These are phyloP conservation scores for Ustulina deusta DNA, from an alignment of 2,329 filamentous ascomycete genomes.

Conservation along the genomic window DNA sequence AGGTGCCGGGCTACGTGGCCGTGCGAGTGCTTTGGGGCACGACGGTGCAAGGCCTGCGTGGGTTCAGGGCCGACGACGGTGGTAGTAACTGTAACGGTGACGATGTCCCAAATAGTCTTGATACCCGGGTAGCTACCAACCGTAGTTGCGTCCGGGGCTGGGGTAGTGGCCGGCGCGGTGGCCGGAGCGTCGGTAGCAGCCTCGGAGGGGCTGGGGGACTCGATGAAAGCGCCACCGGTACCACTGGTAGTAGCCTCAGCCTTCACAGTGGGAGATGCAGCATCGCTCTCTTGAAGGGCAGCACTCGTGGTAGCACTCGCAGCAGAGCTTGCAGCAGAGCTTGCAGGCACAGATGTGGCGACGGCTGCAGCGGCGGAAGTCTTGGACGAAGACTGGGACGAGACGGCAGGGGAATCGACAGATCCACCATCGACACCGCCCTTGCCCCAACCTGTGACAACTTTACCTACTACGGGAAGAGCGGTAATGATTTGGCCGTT, in stretches of 20 bases:
- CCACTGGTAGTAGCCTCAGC: constrained; percentile 42
- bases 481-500: constrained; percentile 55
- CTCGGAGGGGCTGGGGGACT: constrained; percentile 37
- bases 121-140: constrained; percentile 46
- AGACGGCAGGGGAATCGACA: constrained; percentile 32
- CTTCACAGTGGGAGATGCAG: constrained; percentile 29
- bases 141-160: constrained; percentile 38
- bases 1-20: constrained; percentile 45
- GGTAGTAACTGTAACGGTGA: constrained; percentile 57
- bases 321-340: constrained; percentile 9
- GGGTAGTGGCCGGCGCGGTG: constrained; percentile 44
- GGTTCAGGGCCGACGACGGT: constrained; percentile 39
- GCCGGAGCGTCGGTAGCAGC: constrained; percentile 37
- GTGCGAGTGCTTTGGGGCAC: constrained; percentile 42
- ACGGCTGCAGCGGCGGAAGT: constrained; percentile 14
- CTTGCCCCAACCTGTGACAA: constrained; percentile 63
- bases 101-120: constrained; percentile 59
- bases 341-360: constrained; percentile 8
- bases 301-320: constrained; percentile 14
- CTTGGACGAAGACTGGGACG: constrained; percentile 18
- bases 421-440: constrained; percentile 50
- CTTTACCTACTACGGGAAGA: constrained; percentile 67
- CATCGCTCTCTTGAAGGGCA: constrained; percentile 23
- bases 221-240: constrained; percentile 53
- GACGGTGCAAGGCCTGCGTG: constrained; percentile 40